Evolutionary conservation across 768 basidiomycete species (phyloP).

Genomic region (Piloderma croceum): DNA sequence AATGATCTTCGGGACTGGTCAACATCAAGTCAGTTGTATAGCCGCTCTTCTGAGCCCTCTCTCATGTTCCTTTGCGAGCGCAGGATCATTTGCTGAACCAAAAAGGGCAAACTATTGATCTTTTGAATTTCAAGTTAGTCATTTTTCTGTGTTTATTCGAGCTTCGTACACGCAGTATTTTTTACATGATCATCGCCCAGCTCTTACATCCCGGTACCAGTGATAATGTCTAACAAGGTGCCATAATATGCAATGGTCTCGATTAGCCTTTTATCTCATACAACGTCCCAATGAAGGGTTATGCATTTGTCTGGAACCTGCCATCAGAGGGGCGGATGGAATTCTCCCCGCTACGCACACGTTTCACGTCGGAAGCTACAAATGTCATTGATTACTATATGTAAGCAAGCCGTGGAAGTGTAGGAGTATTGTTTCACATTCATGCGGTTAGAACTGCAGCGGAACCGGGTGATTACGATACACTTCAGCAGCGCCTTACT

Average conservation of each 20-base stretch:
- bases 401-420: constrained; percentile 10
- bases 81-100: constrained; percentile 32
- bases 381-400: constrained; percentile 33
- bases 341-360: constrained; percentile 27
- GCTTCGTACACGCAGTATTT: too few species aligned
- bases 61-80: too few species aligned
- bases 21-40: constrained; percentile 35
- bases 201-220: constrained; percentile 30
- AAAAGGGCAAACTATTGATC: constrained; percentile 34
- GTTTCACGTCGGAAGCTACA: constrained; percentile 27
- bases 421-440: not conserved
- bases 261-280: not conserved
- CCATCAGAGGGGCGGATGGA: constrained; percentile 31
- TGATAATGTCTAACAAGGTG: constrained; percentile 35
- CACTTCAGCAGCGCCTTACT: constrained; percentile 31
- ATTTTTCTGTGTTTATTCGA: too few species aligned
- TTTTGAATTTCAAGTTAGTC: constrained; percentile 35
- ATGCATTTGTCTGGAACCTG: constrained; percentile 33
- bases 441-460: constrained; percentile 25
- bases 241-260: not conserved
- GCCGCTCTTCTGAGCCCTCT: too few species aligned
- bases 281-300: constrained; percentile 20
- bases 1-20: constrained; percentile 32
- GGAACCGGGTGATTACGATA: constrained; percentile 31
- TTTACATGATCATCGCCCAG: too few species aligned